Base-by-base conservation (phyloP, 2,329 filamentous ascomycete genomes). In the Dothideomycetidae sp. region DNA sequence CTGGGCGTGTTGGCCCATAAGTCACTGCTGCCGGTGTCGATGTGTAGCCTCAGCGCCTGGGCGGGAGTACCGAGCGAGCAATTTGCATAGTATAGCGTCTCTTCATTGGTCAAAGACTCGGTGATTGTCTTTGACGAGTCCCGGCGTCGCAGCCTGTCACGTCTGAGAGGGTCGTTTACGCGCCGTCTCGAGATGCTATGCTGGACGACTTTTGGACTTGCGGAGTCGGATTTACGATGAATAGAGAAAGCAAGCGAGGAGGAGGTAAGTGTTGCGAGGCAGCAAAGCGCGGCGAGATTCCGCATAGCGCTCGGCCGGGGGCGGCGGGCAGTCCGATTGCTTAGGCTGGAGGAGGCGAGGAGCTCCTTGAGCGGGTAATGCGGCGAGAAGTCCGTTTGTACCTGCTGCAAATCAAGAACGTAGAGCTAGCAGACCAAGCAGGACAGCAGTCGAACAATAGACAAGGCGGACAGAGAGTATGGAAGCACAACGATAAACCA, bases 1-100 rank as follows among this genome's bases (percentile, higher is more conserved):
- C 55, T 57, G 3, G 66, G 60, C 2, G 74, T 70, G 51, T 92
- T 90, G 26, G 70, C 63, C 73, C 72, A 77, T 7, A 77, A 55
- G 56, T 77, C 73, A 46, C 70, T 74, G 47, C 68, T 73, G 19
- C 73, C 73, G 5, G 73, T 77, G 45, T 78, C 73, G 46, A 78
- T 61, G 46, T 75, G 68, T 38, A 76, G 50, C 29, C 66, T 64
- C 35, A 77, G 51, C 10, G 46, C 52, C 46, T 78, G 73, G 28
- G 52, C 50, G 0, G 73, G 73, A 0, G 72, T 75, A 15, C 73
- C 73, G 9, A 78, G 46, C 5, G 60, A 66, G 31, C 69, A 57
- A 42, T 74, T 74, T 42, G 68, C 68, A 46, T 67, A 72, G 49
- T 76, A 76, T 3, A 75, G 59, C 0, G 68, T 71, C 54, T 70